Base-by-base conservation (phyloP, 2,329 filamentous ascomycete species). In the Passalora sequoiae region DNA sequence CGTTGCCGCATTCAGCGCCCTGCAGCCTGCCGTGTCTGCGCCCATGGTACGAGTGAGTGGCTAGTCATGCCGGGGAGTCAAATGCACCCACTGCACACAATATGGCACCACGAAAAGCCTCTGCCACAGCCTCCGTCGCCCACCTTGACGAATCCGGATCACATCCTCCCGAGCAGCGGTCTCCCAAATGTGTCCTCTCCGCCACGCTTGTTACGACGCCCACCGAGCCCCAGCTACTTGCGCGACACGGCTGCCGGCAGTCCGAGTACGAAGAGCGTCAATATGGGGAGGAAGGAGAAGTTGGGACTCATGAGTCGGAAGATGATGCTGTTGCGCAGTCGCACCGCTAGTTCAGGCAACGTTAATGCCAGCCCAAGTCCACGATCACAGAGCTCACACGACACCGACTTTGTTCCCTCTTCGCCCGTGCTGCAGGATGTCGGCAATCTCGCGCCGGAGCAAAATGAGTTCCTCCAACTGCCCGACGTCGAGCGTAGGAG, bases 111-210 rank as follows among this genome's bases (percentile, higher is more conserved):
- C 15, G 53, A 56, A 19, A 58, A 58, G 39, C 57, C 55, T 29
- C 48, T 60, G 40, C 60, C 60, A n/a, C 49, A 53, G 24, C 81
- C 84, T 51, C 80, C 80, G 9, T 94, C 87, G 47, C 89, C 89
- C 35, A 94, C 89, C 2, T 72, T 96, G 59, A 94, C 88, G 43
- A 94, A 95, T 65, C 88, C 89, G 40, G 89, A 94, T 64, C 89
- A 95, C 87, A 94, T 96, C 13, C 50, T 96, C 40, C 89, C 89
- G 48, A 81, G 84, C 62, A 81, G 46, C 37, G 36, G 29, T 17
- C 36, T 41, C 12, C 36, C 46, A 16, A 29, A 44, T 32, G 22
- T 50, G 4, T 43, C 42, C 9, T 58, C 56, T 10, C 57, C 57
- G 13, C 53, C 54, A 30, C 45, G 44, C 21, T 36, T 44, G 9